Evolutionary conservation across 495 filamentous ascomycete species (phyloP), one percentile per base, ranked within the genome.

Genomic region (Glarea lozoyensis): DNA sequence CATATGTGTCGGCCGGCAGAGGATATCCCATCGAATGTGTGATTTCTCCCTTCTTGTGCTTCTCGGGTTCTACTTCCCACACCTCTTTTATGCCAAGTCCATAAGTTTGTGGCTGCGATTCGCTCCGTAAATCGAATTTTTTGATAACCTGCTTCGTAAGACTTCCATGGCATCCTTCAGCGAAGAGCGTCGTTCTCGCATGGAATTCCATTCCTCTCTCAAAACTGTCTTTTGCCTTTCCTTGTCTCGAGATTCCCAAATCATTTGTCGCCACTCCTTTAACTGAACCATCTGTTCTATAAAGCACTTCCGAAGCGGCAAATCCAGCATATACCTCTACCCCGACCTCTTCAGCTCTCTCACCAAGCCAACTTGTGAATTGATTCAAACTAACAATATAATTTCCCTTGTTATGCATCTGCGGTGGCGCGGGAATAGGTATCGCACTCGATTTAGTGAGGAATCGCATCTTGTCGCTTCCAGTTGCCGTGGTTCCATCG

Each of bases 171-270:
- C 93, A 97, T 31, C 92, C 92, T 64, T 99, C 92, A 3, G 75
- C 92, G 37, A 99, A 85, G n/a, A 99, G 68, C 2, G 92, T 99
- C 34, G 89, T 75, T 37, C 88, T 71, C 2, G 93, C 93, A 60
- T 96, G 88, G 61, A 99, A 99, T 64, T 94, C 92, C 92, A 99
- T 99, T 31, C 92, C 92, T 37, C 92, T 69, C 64, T 96, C 88
- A 54, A 95, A 99, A n/a, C 63, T 79, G 18, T 90, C 75, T 65
- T 94, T 99, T 3, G 88, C 76, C 63, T 84, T 82, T 11, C 89
- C 90, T 47, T 81, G 71, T 21, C 88, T 76, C 3, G 72, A 77
- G 36, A 97, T 72, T 4, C 92, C 92, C 18, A 95, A 61, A 59
- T 99, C 93, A 54, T 97, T 97, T 37, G 92, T 99, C 15, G 92